Percentiles rank a stretch among this genome's conserved stretches.
Conservation (phyloP, 2,329 filamentous ascomycete species). For the Botrytis pseudocinerea region DNA sequence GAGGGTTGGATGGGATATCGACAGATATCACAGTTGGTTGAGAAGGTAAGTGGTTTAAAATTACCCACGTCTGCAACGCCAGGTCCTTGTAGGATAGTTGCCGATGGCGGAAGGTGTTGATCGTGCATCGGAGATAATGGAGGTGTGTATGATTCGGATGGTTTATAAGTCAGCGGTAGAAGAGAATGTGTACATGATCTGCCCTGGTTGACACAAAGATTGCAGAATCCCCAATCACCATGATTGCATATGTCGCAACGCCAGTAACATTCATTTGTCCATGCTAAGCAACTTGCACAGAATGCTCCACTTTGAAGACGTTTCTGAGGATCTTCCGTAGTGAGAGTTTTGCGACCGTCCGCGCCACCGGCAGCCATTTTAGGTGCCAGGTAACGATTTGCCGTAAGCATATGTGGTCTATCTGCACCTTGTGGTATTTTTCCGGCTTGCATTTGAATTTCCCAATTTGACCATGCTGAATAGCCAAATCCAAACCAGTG, state of each 20-base stretch:
- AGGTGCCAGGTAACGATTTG: slow-evolving; percentile 57
- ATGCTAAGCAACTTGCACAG: slow-evolving; percentile 72
- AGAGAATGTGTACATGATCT: slow-evolving; percentile 79
- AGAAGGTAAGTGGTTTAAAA: slow-evolving; percentile 71
- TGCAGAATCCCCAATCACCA: slow-evolving; percentile 94
- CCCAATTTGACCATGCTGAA: slow-evolving; percentile 67
- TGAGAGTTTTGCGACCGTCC: slow-evolving; percentile 58
- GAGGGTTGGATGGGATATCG: slow-evolving; percentile 68
- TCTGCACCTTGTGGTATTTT: slow-evolving; percentile 42
- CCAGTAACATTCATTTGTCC: slow-evolving; percentile 86
- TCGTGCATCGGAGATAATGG: slow-evolving; percentile 46
- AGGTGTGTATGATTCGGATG: slow-evolving; percentile 40
- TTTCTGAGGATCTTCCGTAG: slow-evolving; percentile 64
- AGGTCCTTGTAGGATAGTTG: slow-evolving; percentile 51
- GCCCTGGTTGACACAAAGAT: slow-evolving; percentile 80
- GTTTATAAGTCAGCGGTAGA: slow-evolving; percentile 69
- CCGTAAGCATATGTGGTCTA: slow-evolving; percentile 58
- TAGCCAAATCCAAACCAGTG: slow-evolving; percentile 89
- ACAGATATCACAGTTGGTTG: slow-evolving; percentile 78
- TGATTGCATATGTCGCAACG: slow-evolving; percentile 84
- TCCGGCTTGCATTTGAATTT: slow-evolving; percentile 47
- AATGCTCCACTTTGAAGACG: slow-evolving; percentile 80
- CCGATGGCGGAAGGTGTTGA: slow-evolving; percentile 48
- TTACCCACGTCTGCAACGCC: slow-evolving; percentile 48
- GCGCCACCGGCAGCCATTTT: slow-evolving; percentile 52